phyloP scores from a whole-genome alignment of 148 eudicot genomes.

The Spergularia marina region DNA sequence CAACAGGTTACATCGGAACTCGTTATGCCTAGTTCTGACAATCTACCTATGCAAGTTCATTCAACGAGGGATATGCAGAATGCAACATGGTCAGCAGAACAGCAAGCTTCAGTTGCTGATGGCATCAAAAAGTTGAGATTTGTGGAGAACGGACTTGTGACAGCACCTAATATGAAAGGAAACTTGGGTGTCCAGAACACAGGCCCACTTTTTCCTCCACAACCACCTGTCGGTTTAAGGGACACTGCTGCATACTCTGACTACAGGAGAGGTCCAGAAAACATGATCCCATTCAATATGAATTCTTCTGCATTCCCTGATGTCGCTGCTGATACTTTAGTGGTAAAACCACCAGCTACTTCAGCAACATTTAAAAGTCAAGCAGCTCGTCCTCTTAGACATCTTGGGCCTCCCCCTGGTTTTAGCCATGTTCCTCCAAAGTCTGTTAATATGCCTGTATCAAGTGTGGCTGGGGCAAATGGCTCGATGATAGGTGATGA shows the following conservation, averaged over 20 bases:
- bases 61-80: constrained; percentile 28
- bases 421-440: constrained; percentile 50
- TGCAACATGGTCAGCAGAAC: constrained; percentile 33
- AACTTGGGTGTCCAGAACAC: constrained; percentile 24
- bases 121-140: constrained; percentile 35
- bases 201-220: constrained; percentile 35
- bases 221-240: constrained; percentile 25
- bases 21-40: constrained; percentile 22
- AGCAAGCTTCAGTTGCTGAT: constrained; percentile 35
- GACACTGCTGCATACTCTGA: constrained; percentile 25
- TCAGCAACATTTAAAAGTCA: constrained; percentile 42
- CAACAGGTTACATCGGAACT: constrained; percentile 22
- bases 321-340: constrained; percentile 21
- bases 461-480: constrained; percentile 29
- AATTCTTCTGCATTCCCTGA: constrained; percentile 33
- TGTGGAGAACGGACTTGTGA: constrained; percentile 33
- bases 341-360: constrained; percentile 26
- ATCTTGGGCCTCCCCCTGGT: constrained; percentile 73
- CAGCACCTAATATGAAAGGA: constrained; percentile 30
- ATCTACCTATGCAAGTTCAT: constrained; percentile 26
- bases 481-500: constrained; percentile 38
- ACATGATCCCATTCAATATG: constrained; percentile 29
- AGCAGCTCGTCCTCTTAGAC: constrained; percentile 51
- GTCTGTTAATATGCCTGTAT: constrained; percentile 32
- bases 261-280: constrained; percentile 33